A percentile compares a stretch with the other conserved stretches of the same genome.
Conservation (phyloP, 2,329 filamentous ascomycete genomes). For the Colletotrichum sidae region DNA sequence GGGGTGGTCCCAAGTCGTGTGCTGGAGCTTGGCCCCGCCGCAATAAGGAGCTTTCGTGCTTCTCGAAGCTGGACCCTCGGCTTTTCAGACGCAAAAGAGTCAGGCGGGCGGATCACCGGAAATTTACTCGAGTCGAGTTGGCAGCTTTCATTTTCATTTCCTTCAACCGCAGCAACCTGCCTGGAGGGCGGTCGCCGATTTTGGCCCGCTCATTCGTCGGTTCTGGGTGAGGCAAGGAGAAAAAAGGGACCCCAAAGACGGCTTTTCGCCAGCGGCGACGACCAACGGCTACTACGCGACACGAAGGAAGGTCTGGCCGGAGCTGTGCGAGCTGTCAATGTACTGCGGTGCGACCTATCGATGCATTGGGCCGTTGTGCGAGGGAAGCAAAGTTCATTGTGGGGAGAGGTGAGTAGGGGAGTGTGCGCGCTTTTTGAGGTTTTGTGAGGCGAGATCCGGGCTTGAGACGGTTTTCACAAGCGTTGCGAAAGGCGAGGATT, state of each 20-base stretch:
- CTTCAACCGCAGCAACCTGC: not conserved
- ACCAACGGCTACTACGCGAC: conserved; percentile 6
- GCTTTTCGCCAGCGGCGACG: not conserved
- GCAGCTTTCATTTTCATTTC: not conserved
- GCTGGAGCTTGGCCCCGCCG: conserved; percentile 27
- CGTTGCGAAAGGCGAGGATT: conserved; percentile 6
- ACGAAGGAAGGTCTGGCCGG: conserved; percentile 10
- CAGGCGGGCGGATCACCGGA: conserved; percentile 10
- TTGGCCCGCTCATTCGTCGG: conserved; percentile 2
- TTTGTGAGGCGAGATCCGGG: conserved; percentile 6
- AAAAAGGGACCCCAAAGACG: conserved; percentile 1
- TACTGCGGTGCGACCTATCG: conserved; percentile 16
- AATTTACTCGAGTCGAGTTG: not conserved
- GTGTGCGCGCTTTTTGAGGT: not conserved
- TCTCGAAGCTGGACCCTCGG: conserved; percentile 27
- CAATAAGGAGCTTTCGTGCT: conserved; percentile 16
- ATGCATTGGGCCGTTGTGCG: conserved; percentile 6
- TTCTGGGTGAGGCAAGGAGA: too few relatives aligned
- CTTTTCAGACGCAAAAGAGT: conserved; percentile 8
- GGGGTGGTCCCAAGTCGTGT: conserved; percentile 26
- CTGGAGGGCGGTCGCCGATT: too few relatives aligned
- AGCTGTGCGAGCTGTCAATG: conserved; percentile 29
- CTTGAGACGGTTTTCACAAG: conserved; percentile 2
- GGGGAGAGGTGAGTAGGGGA: not conserved
- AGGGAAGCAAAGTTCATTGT: too few relatives aligned